Percentiles rank a stretch among this genome's conserved stretches.
Conservation (phyloP, 345 rosid genomes). For the Gossypium arboreum region DNA sequence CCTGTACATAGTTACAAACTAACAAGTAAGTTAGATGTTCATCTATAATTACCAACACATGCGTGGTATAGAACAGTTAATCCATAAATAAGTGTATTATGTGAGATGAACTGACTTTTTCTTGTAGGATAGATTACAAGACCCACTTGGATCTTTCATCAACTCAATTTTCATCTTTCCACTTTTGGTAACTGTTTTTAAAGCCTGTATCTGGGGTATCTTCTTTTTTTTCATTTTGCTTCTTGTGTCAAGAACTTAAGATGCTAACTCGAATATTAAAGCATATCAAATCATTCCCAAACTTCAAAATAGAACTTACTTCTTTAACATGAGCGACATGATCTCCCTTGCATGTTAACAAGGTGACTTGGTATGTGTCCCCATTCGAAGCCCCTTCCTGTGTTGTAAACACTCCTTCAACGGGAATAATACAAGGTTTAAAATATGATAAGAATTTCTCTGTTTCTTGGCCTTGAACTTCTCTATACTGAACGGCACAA, state of each 20-base stretch:
- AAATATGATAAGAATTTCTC: conserved; percentile 76
- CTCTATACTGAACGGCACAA: conserved; percentile 79
- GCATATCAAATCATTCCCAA: background rate
- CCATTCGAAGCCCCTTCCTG: conserved; percentile 26
- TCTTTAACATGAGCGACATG: conserved; percentile 83
- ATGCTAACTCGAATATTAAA: background rate
- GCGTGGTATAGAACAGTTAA: background rate
- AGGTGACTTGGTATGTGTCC: conserved; percentile 43
- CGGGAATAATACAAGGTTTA: conserved; percentile 80
- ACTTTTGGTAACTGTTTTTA: background rate
- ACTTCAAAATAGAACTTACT: conserved; percentile 37
- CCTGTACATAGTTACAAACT: background rate
- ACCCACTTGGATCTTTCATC: background rate
- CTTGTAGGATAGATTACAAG: background rate
- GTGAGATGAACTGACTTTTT: background rate
- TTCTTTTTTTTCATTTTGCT: background rate
- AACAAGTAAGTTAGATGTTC: background rate
- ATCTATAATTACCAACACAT: background rate
- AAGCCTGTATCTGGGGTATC: background rate
- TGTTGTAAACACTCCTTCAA: conserved; percentile 55
- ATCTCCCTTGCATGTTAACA: conserved; percentile 73
- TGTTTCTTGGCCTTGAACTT: conserved; percentile 85
- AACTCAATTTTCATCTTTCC: background rate
- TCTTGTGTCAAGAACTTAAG: background rate
- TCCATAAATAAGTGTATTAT: background rate